A percentile compares a stretch with the other conserved stretches of the same genome.
Evolutionary conservation across 805 yeast genomes (phyloP).

Genomic region (Saturnispora sanitii): DNA sequence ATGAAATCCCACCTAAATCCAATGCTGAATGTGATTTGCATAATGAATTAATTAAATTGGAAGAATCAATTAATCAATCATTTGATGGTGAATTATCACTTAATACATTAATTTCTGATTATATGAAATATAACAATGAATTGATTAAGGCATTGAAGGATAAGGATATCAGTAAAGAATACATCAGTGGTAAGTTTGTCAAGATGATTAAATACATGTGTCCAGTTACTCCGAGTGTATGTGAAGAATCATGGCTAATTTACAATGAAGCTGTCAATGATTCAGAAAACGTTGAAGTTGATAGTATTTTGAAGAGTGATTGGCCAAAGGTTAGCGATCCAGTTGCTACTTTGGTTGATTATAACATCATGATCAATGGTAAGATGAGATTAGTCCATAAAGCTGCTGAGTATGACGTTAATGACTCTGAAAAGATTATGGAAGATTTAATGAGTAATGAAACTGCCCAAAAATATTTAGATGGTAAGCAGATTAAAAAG

Average conservation of each 20-base stretch:
- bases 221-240: constrained; percentile 73
- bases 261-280: constrained; percentile 21
- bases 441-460: constrained; percentile 27
- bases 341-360: constrained; percentile 32
- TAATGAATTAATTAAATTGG: constrained; percentile 42
- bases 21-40: constrained; percentile 43
- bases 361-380: constrained; percentile 66
- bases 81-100: constrained; percentile 50
- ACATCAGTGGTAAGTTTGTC: constrained; percentile 24
- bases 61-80: constrained; percentile 47
- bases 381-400: constrained; percentile 42
- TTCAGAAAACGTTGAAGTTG: constrained; percentile 4
- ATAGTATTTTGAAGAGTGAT: constrained; percentile 42
- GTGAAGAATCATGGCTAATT: constrained; percentile 74
- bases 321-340: constrained; percentile 52
- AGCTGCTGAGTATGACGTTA: constrained; percentile 27
- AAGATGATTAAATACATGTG: constrained; percentile 54
- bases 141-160: constrained; percentile 38
- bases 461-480: constrained; percentile 34
- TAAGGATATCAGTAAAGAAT: constrained; percentile 19
- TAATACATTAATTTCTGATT: constrained; percentile 82
- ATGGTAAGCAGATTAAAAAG: constrained; percentile 36
- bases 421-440: constrained; percentile 28
- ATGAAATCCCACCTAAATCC: constrained; percentile 14
- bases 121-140: constrained; percentile 69